Conservation (phyloP, 2,329 filamentous ascomycete genomes). For the Sporothrix brunneoviolacea region DNA sequence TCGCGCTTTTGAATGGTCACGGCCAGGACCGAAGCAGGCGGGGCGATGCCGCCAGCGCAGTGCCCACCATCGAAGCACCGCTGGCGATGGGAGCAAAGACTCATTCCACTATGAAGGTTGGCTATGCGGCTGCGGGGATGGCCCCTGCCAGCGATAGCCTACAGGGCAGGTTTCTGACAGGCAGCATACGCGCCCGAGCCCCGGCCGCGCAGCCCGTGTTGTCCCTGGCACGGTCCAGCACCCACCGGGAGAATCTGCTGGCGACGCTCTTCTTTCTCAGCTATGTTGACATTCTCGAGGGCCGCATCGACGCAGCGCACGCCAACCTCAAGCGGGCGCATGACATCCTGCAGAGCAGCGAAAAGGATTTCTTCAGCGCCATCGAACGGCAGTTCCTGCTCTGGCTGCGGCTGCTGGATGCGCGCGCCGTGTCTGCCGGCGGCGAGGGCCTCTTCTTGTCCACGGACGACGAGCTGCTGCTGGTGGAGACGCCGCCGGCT, state of each 20-base stretch:
- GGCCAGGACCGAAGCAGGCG: neutral
- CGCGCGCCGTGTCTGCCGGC: slow-evolving; percentile 48
- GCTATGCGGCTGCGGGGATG: neutral
- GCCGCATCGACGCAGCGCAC: slow-evolving; percentile 39
- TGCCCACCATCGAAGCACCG: no score
- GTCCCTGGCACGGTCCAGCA: slow-evolving; percentile 25
- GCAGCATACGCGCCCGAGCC: neutral
- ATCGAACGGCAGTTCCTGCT: slow-evolving; percentile 43
- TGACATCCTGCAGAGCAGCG: slow-evolving; percentile 36
- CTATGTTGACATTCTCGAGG: slow-evolving; percentile 44
- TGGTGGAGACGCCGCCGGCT: slow-evolving; percentile 38
- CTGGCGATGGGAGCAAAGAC: no score
- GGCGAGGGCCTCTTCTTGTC: slow-evolving; percentile 48
- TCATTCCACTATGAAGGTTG: neutral
- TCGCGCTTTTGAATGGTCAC: slow-evolving; percentile 3
- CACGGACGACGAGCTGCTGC: slow-evolving; percentile 39
- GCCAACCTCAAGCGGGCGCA: slow-evolving; percentile 44
- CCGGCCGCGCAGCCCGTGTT: neutral
- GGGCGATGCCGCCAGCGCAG: no score
- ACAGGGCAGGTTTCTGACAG: neutral
- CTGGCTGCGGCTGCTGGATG: slow-evolving; percentile 50
- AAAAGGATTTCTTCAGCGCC: slow-evolving; percentile 29
- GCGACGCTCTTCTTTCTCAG: slow-evolving; percentile 48
- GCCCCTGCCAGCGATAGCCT: neutral
- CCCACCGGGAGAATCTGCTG: slow-evolving; percentile 36